Conservation (phyloP, 2,329 filamentous ascomycete genomes). For the Hypoxylon sp. region DNA sequence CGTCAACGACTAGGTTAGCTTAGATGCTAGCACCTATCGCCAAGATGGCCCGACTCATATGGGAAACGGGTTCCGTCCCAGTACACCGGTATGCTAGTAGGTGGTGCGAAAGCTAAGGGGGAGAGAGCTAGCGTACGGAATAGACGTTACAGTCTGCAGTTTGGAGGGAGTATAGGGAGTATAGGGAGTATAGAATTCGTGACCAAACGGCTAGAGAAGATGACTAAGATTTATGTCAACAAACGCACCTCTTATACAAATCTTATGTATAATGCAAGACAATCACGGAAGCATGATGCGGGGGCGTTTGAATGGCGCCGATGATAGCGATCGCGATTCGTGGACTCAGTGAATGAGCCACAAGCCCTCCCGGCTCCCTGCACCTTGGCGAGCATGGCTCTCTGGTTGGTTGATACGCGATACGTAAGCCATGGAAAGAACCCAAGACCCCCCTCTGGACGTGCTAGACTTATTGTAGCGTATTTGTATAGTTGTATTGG, state of each 20-base stretch:
- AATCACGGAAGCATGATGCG: background rate
- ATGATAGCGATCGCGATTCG: constrained; percentile 4
- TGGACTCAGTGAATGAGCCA: constrained; percentile 6
- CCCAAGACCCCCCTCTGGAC: too few relatives aligned
- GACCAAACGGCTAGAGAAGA: background rate
- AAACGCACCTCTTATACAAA: background rate
- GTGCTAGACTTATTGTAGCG: background rate
- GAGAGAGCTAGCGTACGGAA: background rate
- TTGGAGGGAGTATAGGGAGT: too few relatives aligned
- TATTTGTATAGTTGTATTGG: too few relatives aligned
- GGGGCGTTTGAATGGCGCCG: background rate
- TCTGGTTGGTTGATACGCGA: constrained; percentile 13
- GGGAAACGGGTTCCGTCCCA: background rate
- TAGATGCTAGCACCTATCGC: constrained; percentile 15
- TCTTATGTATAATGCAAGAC: background rate
- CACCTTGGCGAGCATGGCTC: constrained; percentile 4
- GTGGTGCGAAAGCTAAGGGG: background rate
- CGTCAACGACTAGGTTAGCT: too few relatives aligned
- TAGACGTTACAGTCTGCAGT: background rate
- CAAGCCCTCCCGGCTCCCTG: background rate
- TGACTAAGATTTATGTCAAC: background rate
- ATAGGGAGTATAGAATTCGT: background rate
- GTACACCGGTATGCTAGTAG: background rate
- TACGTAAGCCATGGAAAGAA: constrained; percentile 6
- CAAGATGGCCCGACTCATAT: constrained; percentile 33